These are phyloP conservation scores for Teratosphaeria epicoccoides DNA, from an alignment of 2,329 filamentous ascomycete genomes.

Conservation along the genomic window DNA sequence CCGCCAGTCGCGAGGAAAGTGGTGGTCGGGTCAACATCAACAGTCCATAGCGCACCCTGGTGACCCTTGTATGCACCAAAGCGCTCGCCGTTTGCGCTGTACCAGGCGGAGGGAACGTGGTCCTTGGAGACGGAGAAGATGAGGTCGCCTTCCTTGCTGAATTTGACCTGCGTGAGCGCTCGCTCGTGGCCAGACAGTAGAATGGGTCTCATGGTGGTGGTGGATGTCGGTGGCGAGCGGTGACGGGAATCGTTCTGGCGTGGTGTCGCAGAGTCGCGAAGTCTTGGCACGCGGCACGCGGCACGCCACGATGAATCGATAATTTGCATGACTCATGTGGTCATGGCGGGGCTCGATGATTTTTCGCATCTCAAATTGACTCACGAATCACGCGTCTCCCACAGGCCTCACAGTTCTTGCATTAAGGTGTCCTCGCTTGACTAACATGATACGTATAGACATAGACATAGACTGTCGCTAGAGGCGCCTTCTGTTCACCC, in stretches of 20 bases:
- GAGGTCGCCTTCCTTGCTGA: constrained; percentile 89
- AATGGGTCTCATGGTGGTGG: constrained; percentile 81
- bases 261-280: not conserved
- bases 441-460: not conserved
- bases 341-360: not conserved
- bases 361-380: not conserved
- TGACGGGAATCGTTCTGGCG: not conserved
- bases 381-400: too few relatives aligned
- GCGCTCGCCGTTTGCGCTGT: constrained; percentile 92
- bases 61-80: constrained; percentile 95
- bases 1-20: constrained; percentile 89
- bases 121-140: constrained; percentile 95
- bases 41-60: constrained; percentile 96
- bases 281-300: too few relatives aligned
- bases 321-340: not conserved
- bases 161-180: constrained; percentile 35
- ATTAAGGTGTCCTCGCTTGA: not conserved
- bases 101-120: constrained; percentile 95
- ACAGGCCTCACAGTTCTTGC: not conserved
- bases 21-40: constrained; percentile 88
- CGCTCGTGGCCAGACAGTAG: constrained; percentile 77
- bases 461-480: not conserved
- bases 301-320: not conserved
- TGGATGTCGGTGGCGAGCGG: constrained; percentile 4
- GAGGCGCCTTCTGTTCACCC: not conserved